Base-by-base conservation (phyloP, 495 filamentous ascomycete genomes). In the Bathelium albidoporum region DNA sequence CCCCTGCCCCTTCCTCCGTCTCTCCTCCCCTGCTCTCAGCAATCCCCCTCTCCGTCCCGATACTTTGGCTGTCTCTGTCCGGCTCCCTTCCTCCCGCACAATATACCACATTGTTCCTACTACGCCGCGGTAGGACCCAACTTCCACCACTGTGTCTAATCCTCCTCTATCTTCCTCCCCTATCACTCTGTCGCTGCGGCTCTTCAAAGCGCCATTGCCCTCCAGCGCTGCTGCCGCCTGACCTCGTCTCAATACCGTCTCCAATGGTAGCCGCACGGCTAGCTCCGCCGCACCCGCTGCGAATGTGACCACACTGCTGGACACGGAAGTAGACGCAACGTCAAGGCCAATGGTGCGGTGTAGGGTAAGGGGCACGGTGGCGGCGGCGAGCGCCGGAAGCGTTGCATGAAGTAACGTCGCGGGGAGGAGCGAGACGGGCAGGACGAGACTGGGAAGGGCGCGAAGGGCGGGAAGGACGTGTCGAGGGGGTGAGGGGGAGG, bases 81-180 rank as follows among this genome's bases (percentile, higher is more conserved):
- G 75, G 32, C 78, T 80, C 3, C 90, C 91, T 70, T 97, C 94
- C 67, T 97, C 94, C 49, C 85, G 78, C 0, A 89, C 82, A 66
- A 98, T 91, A 24, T 79, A 79, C 79, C 90, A 95, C 85, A 96
- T 90, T 0, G 93, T 96, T 0, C 90, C 87, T 22, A 93, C 71
- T 2, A 96, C 77, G 3, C 95, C 94, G 22, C 82, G 80, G 74
- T 95, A 98, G 0, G 83, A 81, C 0, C 87, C 89, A 0, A 85
- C 73, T 1, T 83, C 81, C 0, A 97, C 86, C 31, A 95, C 84
- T 0, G 88, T 91, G 67, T 87, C 83, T 64, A 90, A 74, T 82
- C 77, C 0, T 76, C 63, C 68, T 65, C 10, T 12, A 26, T n/a
- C 49, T 55, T 7, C 49, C 9, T 24, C 20, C 29, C 24, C 4